phyloP scores from a whole-genome alignment of 2,329 filamentous ascomycete genomes.

The Onygenales sp. region DNA sequence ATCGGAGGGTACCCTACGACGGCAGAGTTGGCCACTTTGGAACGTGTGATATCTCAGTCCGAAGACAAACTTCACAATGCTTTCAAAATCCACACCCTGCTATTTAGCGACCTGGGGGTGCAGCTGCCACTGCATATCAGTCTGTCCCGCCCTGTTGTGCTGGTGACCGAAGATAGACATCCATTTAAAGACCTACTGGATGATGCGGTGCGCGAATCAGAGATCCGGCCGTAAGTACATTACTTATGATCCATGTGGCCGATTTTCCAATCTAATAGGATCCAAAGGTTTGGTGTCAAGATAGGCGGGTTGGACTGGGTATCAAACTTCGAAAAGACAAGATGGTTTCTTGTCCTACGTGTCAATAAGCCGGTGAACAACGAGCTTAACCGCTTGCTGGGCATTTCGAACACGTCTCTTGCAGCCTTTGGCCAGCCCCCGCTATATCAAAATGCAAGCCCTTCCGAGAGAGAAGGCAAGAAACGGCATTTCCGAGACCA shows the following conservation, averaged over 20 bases:
- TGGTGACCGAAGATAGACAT: constrained; percentile 63
- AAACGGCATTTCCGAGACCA: constrained; percentile 2
- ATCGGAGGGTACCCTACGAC: constrained; percentile 31
- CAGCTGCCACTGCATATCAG: constrained; percentile 82
- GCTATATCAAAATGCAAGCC: constrained; percentile 49
- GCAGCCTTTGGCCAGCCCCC: constrained; percentile 54
- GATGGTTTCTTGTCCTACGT: constrained; percentile 76
- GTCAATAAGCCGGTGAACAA: constrained; percentile 43
- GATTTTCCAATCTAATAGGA: constrained; percentile 7
- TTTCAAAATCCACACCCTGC: constrained; percentile 51
- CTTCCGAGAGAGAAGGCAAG: constrained; percentile 7
- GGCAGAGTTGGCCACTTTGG: constrained; percentile 23
- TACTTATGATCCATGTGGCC: neutral
- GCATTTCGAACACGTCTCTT: constrained; percentile 56
- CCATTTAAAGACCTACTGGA: constrained; percentile 52
- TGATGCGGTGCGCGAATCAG: constrained; percentile 31
- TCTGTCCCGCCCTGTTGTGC: constrained; percentile 69
- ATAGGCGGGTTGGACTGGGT: constrained; percentile 53
- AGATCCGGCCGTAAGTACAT: constrained; percentile 36
- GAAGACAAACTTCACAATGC: constrained; percentile 33
- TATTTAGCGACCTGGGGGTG: constrained; percentile 68
- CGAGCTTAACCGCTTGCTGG: constrained; percentile 54
- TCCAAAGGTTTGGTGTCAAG: constrained; percentile 39
- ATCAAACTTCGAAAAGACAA: constrained; percentile 54
- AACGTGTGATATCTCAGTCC: constrained; percentile 19